These are phyloP conservation scores for Choricystis sp. DNA, from an alignment of 139 green algal genomes.

Conservation along the genomic window DNA sequence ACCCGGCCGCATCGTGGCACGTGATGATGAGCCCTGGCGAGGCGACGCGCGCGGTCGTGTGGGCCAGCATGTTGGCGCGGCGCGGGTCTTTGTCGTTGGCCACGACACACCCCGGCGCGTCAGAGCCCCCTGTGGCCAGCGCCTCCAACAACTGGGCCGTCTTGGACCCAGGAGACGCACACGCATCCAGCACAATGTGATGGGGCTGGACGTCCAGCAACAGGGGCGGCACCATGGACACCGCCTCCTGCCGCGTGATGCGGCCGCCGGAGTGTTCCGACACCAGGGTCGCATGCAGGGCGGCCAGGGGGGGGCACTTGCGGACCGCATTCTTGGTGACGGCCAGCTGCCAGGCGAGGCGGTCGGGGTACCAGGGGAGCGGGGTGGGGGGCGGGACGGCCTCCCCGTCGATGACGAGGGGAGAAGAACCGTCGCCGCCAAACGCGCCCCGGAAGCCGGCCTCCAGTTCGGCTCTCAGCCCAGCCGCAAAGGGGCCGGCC, in stretches of 20 bases:
- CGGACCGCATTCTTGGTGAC: slow-evolving; percentile 63
- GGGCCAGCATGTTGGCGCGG: slow-evolving; percentile 91
- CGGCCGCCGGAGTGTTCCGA: slow-evolving; percentile 58
- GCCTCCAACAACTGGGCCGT: slow-evolving; percentile 91
- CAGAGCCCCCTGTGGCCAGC: slow-evolving; percentile 42
- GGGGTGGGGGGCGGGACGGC: slow-evolving; percentile 37
- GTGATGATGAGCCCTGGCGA: slow-evolving; percentile 76
- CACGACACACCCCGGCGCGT: slow-evolving; percentile 63
- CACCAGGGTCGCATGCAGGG: slow-evolving; percentile 67
- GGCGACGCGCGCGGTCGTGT: slow-evolving; percentile 91
- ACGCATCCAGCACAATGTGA: slow-evolving; percentile 95
- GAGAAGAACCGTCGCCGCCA: slow-evolving; percentile 2
- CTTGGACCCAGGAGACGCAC: slow-evolving; percentile 92
- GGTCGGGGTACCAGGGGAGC: slow-evolving; percentile 86
- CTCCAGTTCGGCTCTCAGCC: slow-evolving; percentile 52
- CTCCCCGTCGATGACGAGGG: slow-evolving; percentile 31
- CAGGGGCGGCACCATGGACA: slow-evolving; percentile 96
- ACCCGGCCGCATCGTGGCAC: slow-evolving; percentile 80
- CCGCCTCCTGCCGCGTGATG: slow-evolving; percentile 95
- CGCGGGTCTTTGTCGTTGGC: slow-evolving; percentile 91
- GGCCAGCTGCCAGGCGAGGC: slow-evolving; percentile 83
- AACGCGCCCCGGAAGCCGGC: slow-evolving; percentile 54
- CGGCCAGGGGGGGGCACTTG: slow-evolving; percentile 46
- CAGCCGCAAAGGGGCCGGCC: slow-evolving; percentile 55
- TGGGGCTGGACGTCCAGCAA: slow-evolving; percentile 88